phyloP scores from a whole-genome alignment of 805 yeast genomes.

The Saturnispora zaruensis region DNA sequence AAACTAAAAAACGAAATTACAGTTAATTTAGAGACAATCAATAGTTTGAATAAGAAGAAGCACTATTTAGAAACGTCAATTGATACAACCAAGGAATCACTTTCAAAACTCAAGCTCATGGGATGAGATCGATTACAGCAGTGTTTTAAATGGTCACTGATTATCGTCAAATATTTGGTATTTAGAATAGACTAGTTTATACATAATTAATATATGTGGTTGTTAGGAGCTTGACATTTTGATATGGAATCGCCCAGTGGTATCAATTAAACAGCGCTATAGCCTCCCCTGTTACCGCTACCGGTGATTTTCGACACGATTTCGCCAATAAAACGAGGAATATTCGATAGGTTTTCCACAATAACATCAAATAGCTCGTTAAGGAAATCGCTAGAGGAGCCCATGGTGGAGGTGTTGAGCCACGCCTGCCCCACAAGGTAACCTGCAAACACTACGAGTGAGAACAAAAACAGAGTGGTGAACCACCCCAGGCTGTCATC shows the following conservation, averaged over 20 bases:
- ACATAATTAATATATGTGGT: background rate
- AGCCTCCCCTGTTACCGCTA: conserved; percentile 69
- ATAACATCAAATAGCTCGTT: conserved; percentile 66
- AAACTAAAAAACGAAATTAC: conserved; percentile 44
- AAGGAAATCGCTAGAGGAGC: conserved; percentile 59
- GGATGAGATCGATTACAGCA: background rate
- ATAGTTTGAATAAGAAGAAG: conserved; percentile 58
- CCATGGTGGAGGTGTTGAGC: conserved; percentile 59
- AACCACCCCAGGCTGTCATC: conserved; percentile 69
- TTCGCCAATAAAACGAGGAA: conserved; percentile 63
- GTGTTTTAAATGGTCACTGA: background rate
- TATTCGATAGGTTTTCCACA: conserved; percentile 44
- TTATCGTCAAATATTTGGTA: background rate
- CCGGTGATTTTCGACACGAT: conserved; percentile 59
- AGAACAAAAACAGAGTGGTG: conserved; percentile 69
- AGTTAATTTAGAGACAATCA: conserved; percentile 48
- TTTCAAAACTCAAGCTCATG: conserved; percentile 35
- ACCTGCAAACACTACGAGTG: conserved; percentile 59
- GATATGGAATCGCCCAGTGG: background rate
- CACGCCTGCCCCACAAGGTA: conserved; percentile 70
- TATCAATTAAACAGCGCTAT: conserved; percentile 67
- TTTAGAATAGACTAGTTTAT: background rate
- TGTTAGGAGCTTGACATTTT: background rate
- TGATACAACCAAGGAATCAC: conserved; percentile 59
- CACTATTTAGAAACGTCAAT: conserved; percentile 68